Conservation (phyloP, 164 flowering plant species). For the Litsea cubeba region DNA sequence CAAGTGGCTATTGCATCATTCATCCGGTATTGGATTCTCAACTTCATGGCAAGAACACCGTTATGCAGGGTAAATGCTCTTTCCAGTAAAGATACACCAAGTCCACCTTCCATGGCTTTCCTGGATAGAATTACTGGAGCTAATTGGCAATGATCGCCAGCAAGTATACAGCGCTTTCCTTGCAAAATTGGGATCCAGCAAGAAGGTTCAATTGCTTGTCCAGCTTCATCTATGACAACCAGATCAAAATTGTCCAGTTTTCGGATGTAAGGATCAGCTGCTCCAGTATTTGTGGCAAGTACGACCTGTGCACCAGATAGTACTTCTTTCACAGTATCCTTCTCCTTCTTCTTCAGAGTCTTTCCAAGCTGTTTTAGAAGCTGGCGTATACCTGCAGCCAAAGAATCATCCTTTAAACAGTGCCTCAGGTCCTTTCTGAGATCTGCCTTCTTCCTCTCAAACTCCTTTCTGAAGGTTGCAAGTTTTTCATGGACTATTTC, state of each 20-base stretch:
- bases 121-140: conserved; percentile 87
- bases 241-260: conserved; percentile 67
- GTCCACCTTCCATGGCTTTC: conserved; percentile 84
- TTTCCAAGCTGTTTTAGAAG: conserved; percentile 86
- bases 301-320: conserved; percentile 76
- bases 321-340: conserved; percentile 71
- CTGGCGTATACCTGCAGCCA: conserved; percentile 94
- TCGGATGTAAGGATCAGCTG: conserved; percentile 78
- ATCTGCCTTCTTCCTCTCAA: conserved; percentile 78
- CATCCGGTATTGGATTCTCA: conserved; percentile 84
- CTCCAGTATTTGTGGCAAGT: conserved; percentile 83
- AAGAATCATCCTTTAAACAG: conserved; percentile 78
- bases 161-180: conserved; percentile 80
- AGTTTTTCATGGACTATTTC: conserved; percentile 71
- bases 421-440: conserved; percentile 67
- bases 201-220: conserved; percentile 91
- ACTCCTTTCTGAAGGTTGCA: conserved; percentile 44
- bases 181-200: conserved; percentile 90
- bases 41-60: conserved; percentile 58
- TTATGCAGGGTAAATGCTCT: conserved; percentile 66
- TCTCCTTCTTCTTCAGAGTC: conserved; percentile 72
- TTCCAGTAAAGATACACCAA: conserved; percentile 79
- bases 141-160: conserved; percentile 88
- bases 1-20: conserved; percentile 86
- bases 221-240: conserved; percentile 92